Conservation (phyloP, 2,329 filamentous ascomycete species). For the Cercospora nicotianae region DNA sequence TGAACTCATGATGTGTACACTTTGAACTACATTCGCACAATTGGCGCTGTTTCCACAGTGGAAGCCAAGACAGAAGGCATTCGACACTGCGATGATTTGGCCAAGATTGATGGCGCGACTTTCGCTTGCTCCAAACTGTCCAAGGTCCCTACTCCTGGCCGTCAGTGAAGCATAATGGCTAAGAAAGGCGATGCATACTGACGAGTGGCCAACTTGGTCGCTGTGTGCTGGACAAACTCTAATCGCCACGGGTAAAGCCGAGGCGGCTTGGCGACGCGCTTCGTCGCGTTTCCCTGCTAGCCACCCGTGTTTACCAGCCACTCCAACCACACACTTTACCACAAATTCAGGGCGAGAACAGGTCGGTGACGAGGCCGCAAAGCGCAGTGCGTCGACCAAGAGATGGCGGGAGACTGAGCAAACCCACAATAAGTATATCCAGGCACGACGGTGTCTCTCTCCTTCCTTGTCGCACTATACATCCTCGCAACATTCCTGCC, state of each 20-base stretch:
- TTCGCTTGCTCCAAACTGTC: not conserved
- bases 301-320: conserved; percentile 5
- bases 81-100: not conserved
- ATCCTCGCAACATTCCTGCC: conserved; percentile 14
- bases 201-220: not conserved
- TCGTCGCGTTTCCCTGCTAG: not conserved
- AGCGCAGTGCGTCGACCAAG: conserved; percentile 1
- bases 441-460: conserved; percentile 1
- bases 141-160: not conserved
- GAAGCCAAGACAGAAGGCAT: not conserved
- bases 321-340: not conserved
- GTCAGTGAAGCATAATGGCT: not conserved
- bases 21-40: not conserved
- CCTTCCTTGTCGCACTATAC: conserved; percentile 1
- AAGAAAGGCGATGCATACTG: not conserved
- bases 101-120: not conserved
- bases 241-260: not conserved
- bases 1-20: not conserved
- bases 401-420: conserved; percentile 12
- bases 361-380: not conserved
- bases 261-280: not conserved
- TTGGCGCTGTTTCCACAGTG: not conserved
- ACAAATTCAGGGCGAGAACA: not conserved
- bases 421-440: conserved; percentile 17
- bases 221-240: not conserved